Evolutionary conservation across 1,284 basidiomycete species (phyloP), one percentile per base, ranked within the genome.

Genomic region (Papiliotrema terrestris): DNA sequence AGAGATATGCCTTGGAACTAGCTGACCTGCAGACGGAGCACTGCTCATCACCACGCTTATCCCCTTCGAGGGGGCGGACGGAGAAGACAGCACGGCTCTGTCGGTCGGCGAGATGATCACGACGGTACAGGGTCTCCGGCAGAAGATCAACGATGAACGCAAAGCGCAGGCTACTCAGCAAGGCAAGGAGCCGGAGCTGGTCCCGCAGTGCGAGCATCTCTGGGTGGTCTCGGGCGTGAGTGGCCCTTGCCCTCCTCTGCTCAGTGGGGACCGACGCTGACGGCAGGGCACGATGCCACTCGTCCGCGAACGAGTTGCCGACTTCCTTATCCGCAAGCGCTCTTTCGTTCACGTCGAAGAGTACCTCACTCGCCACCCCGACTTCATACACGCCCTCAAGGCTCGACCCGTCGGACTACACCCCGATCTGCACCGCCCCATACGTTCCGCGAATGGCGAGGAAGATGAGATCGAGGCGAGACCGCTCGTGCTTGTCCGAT

Each of bases 61-160:
- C 8, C 74, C 74, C 1, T 77, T 77, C 65, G 75, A 77, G 62
- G 72, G 73, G 4, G 66, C 70, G n/a, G 74, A 77, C 52, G 74
- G 74, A 22, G 74, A 76, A 57, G 73, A 75, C 55, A 65, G 62
- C 41, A 69, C 71, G 0, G 74, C 74, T 8, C 57, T 77, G 15
- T 69, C 66, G 0, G 73, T 77, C 39, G 75, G 74, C 22, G 75
- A 76, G 61, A 69, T 77, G 54, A 73, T 74, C 56, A 68, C 70
- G 49, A 72, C 72, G 59, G 66, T 75, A 14, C 69, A 72, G 48
- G 54, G 58, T 29, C 59, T 73, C 22, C 67, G 62, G 47, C 56
- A 65, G 19, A 47, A 57, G 19, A 68, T 76, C 55, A 77, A 77
- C 55, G 52, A 52, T 9, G 60, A 62, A 48, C 56, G 65, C 9